Conservation (phyloP, 1,139 yeast genomes). For the Debaryomyces subglobosus region DNA sequence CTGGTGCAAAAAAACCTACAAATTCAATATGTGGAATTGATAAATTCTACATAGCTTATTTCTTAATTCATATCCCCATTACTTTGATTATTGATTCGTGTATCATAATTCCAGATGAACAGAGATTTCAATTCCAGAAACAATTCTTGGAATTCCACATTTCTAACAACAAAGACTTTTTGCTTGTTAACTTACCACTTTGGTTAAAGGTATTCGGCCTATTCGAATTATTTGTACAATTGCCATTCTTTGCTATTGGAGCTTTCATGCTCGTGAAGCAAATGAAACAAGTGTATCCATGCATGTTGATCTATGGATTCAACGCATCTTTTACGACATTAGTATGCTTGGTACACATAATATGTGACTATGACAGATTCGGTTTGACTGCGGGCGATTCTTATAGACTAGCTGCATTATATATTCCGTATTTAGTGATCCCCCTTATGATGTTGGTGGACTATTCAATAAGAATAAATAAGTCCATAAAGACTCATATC, state of each 20-base stretch:
- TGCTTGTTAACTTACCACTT: constrained; percentile 54
- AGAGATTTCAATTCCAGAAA: constrained; percentile 52
- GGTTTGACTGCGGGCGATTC: constrained; percentile 42
- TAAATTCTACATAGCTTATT: constrained; percentile 52
- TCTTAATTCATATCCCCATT: constrained; percentile 67
- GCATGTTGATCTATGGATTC: constrained; percentile 68
- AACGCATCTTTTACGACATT: constrained; percentile 77
- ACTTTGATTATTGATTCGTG: constrained; percentile 76
- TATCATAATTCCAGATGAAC: constrained; percentile 61
- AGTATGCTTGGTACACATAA: constrained; percentile 59
- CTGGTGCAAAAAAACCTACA: background rate
- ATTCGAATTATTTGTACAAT: constrained; percentile 72
- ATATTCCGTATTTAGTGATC: constrained; percentile 68
- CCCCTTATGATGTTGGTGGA: constrained; percentile 63
- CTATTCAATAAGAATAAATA: constrained; percentile 12
- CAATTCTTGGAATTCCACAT: constrained; percentile 60
- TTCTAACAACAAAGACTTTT: constrained; percentile 65
- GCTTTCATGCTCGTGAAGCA: constrained; percentile 18
- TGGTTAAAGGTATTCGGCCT: constrained; percentile 77
- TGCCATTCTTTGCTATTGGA: constrained; percentile 70
- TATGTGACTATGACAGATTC: constrained; percentile 28
- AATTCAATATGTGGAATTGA: constrained; percentile 30
- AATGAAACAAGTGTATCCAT: constrained; percentile 44
- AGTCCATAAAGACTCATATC: background rate
- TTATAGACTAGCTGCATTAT: constrained; percentile 50